Evolutionary conservation across 2,329 filamentous ascomycete genomes (phyloP), one percentile per base, ranked within the genome.

Genomic region (Periconia macrospinosa): DNA sequence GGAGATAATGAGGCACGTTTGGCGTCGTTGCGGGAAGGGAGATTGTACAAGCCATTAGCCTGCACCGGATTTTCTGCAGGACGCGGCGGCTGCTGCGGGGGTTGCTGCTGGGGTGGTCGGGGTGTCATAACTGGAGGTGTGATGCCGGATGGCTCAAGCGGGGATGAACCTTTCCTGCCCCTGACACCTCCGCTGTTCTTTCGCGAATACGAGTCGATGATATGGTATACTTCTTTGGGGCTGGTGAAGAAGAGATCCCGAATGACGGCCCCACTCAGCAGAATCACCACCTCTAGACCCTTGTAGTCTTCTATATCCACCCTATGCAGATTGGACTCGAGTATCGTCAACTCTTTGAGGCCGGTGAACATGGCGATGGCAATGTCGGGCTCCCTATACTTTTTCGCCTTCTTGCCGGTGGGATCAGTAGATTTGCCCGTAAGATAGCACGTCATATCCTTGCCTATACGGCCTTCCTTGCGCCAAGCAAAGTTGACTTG

Each of bases 241-340:
- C 86, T 83, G 54, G 82, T 76, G 63, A 86, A 86, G 71, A 81
- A 87, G 6, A 87, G 74, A 61, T 87, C 85, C 20, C 83, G 78
- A 53, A 88, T 86, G 13, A 84, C 82, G 1, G 83, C 77, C 0
- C 83, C 84, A 15, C 82, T 77, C 0, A 88, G 75, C 27, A 87
- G 67, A 19, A 97, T 75, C 1, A 92, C 87, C 1, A 97, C 84
- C 70, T 99, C 94, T 3, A 97, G 78, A 0, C 94, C 94, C 73
- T 97, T 97, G 53, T 89, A 86, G 74, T 99, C 94, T 72, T 99
- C 92, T 57, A 97, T 86, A 42, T 97, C 92, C 11, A 97, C 88
- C 7, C 94, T 83, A 56, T 89, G 87, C 68, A 97, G 81, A 69
- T 97, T 97, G 6, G 93, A 90, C 74, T 99, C 90, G 77, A 97